phyloP scores from a whole-genome alignment of 1,284 basidiomycete species.

The Tausonia pullulans region DNA sequence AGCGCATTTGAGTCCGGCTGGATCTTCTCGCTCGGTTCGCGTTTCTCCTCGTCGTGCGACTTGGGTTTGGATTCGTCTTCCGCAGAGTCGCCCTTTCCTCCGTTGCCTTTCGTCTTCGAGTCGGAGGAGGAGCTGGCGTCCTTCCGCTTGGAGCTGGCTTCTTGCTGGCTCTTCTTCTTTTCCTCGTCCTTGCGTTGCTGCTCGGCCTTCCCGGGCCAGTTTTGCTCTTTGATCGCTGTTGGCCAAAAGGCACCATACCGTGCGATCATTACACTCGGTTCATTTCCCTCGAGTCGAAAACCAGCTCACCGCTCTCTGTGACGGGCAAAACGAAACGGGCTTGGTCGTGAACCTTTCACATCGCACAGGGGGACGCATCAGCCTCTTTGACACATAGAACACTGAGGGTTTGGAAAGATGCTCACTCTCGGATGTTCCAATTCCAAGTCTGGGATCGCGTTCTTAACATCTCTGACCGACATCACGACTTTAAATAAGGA shows the following conservation, averaged over 20 bases:
- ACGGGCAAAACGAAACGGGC: constrained; percentile 8
- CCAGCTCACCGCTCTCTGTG: no score
- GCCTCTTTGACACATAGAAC: no score
- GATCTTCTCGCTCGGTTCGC: neutral
- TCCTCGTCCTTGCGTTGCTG: constrained; percentile 21
- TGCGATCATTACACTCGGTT: neutral
- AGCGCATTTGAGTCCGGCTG: no score
- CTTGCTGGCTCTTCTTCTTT: constrained; percentile 19
- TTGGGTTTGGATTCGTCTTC: neutral
- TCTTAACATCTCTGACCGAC: constrained; percentile 18
- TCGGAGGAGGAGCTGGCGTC: no score
- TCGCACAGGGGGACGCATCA: neutral
- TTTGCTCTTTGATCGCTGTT: constrained; percentile 22
- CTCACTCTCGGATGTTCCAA: constrained; percentile 16
- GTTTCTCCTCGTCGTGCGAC: neutral
- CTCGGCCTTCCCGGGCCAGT: constrained; percentile 23
- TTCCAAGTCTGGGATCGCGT: constrained; percentile 16
- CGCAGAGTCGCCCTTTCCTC: neutral
- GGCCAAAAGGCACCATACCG: neutral
- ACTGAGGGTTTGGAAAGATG: neutral
- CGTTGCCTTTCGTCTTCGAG: neutral
- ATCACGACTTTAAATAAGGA: constrained; percentile 9
- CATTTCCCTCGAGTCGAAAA: no score
- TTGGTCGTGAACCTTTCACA: constrained; percentile 4
- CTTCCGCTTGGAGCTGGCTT: neutral